Evolutionary conservation across 2,329 filamentous ascomycete genomes (phyloP).

Genomic region (Seiridium unicorne): DNA sequence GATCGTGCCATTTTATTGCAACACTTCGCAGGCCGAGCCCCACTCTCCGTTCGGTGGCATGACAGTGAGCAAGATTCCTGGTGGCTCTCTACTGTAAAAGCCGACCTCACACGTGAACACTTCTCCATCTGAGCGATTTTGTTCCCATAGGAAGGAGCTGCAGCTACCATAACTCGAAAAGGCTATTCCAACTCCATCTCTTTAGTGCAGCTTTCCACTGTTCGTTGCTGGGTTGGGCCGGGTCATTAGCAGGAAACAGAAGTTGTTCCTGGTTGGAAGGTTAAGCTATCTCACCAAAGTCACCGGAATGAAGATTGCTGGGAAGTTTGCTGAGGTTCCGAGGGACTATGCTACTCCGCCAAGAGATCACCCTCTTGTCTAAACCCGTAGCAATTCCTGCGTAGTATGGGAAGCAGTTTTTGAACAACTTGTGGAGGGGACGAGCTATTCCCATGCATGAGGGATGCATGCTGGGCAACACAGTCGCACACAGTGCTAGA

Average conservation of each 20-base stretch:
- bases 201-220: background rate
- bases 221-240: background rate
- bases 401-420: background rate
- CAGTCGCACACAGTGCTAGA: background rate
- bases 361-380: background rate
- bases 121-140: too few species aligned
- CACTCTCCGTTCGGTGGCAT: background rate
- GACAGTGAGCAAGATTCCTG: background rate
- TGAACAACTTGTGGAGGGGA: background rate
- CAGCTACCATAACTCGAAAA: too few species aligned
- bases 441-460: background rate
- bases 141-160: too few species aligned
- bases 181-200: too few species aligned
- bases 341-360: background rate
- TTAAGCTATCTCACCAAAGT: background rate
- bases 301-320: background rate
- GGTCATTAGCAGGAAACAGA: background rate
- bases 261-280: background rate
- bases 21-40: background rate
- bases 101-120: too few species aligned
- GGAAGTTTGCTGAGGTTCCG: background rate
- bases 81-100: too few species aligned
- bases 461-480: too few species aligned
- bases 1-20: background rate
- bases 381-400: background rate